These are phyloP conservation scores for Candida nanaspora DNA, from an alignment of 805 yeast species.

Conservation along the genomic window DNA sequence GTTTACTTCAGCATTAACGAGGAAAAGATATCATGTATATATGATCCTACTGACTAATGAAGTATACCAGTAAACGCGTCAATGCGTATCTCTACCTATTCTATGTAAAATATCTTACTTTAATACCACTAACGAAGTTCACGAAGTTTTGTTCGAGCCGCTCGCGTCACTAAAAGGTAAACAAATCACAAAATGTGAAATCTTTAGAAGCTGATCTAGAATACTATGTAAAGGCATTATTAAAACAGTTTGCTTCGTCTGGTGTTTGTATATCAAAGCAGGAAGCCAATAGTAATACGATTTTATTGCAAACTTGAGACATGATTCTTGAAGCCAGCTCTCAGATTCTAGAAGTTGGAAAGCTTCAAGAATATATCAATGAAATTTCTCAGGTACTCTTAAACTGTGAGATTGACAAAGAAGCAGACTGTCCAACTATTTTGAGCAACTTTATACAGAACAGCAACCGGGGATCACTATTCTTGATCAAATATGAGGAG, in stretches of 20 bases:
- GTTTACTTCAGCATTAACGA: constrained; percentile 27
- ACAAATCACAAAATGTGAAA: not conserved
- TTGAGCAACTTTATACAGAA: not conserved
- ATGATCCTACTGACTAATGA: constrained; percentile 3
- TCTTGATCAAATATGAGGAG: not conserved
- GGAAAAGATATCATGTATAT: constrained; percentile 13
- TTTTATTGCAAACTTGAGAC: too few relatives aligned
- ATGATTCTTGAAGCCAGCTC: too few relatives aligned
- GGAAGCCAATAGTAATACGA: too few relatives aligned
- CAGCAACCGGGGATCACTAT: not conserved
- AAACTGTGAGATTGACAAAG: not conserved
- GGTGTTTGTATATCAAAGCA: too few relatives aligned
- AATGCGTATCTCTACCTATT: too few relatives aligned
- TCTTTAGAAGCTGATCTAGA: too few relatives aligned
- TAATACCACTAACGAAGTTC: not conserved
- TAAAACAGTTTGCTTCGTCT: too few relatives aligned
- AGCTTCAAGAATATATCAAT: not conserved
- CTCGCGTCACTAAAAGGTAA: not conserved
- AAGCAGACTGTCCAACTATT: not conserved
- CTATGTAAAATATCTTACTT: too few relatives aligned
- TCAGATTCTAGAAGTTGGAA: not conserved
- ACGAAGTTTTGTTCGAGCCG: not conserved
- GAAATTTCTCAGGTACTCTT: not conserved
- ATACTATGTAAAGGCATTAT: too few relatives aligned
- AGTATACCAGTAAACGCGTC: not conserved